Evolutionary conservation across 331 rosid genomes (phyloP).

Genomic region (Quercus lobata): DNA sequence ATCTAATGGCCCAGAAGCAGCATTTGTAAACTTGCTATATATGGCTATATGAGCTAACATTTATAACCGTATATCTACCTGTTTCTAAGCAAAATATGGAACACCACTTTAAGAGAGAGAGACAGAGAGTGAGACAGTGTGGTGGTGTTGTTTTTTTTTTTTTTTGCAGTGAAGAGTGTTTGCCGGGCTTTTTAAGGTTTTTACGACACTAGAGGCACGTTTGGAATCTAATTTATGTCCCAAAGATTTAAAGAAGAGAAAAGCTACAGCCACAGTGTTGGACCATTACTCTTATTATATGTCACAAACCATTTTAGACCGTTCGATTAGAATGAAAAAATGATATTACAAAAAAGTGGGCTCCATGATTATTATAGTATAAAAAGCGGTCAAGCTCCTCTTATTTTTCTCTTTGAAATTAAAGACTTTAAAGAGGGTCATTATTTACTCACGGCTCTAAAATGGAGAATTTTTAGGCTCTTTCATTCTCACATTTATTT

Average conservation of each 20-base stretch:
- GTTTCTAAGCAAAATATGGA: too few relatives aligned
- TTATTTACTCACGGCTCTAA: too few relatives aligned
- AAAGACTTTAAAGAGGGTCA: too few relatives aligned
- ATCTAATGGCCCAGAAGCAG: neutral
- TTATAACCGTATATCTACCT: neutral
- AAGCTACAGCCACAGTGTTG: neutral
- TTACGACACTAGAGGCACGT: constrained; percentile 24
- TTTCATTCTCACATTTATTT: too few relatives aligned
- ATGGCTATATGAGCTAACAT: neutral
- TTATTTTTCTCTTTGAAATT: too few relatives aligned
- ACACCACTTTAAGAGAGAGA: neutral
- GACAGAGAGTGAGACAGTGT: neutral
- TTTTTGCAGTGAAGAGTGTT: constrained; percentile 9
- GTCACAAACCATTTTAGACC: constrained; percentile 18
- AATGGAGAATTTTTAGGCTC: too few relatives aligned
- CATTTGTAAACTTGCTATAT: neutral
- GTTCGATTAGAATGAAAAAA: neutral
- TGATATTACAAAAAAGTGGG: too few relatives aligned
- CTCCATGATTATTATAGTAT: too few relatives aligned
- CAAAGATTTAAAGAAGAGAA: neutral
- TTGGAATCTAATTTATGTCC: constrained; percentile 33
- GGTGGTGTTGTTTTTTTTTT: neutral
- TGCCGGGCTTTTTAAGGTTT: constrained; percentile 43
- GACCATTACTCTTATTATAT: neutral
- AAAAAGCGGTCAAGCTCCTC: too few relatives aligned